phyloP scores from a whole-genome alignment of 768 basidiomycete genomes.

The Boletus insuetus region DNA sequence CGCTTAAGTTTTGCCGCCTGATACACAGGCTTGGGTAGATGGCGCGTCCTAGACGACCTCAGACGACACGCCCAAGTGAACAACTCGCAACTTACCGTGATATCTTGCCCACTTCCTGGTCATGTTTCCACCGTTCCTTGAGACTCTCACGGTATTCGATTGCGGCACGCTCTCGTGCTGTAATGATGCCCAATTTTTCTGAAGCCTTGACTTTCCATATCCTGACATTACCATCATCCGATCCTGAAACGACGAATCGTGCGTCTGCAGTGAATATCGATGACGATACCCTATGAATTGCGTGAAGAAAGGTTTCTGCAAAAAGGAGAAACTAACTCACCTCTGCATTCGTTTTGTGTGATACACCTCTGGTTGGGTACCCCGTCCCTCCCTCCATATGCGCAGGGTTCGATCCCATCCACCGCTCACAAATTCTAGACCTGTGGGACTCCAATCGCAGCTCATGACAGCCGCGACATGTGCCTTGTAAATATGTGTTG shows the following conservation, averaged over 20 bases:
- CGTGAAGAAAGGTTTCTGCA: not conserved
- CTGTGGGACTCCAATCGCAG: conserved; percentile 97
- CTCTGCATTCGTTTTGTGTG: conserved; percentile 99
- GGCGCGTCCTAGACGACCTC: conserved; percentile 53
- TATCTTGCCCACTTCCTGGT: conserved; percentile 77
- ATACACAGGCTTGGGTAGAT: conserved; percentile 89
- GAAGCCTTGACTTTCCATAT: conserved; percentile 94
- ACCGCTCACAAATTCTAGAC: conserved; percentile 92
- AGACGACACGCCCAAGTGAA: conserved; percentile 2
- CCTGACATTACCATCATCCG: conserved; percentile 92
- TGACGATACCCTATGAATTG: conserved; percentile 68
- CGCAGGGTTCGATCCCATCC: conserved; percentile 95
- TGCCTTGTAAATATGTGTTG: conserved; percentile 93
- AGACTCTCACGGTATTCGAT: conserved; percentile 92
- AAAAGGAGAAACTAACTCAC: conserved; percentile 36
- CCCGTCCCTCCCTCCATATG: conserved; percentile 87
- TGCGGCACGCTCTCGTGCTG: conserved; percentile 84
- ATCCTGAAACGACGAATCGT: conserved; percentile 86
- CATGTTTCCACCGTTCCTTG: conserved; percentile 85
- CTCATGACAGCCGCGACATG: conserved; percentile 97
- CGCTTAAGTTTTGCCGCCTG: conserved; percentile 84
- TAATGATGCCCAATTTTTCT: conserved; percentile 88
- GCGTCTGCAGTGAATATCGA: conserved; percentile 88
- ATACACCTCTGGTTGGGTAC: conserved; percentile 83
- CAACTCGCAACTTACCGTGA: conserved; percentile 55